Base-by-base conservation (phyloP, 2,329 filamentous ascomycete genomes). In the Epichloe aotearoae region DNA sequence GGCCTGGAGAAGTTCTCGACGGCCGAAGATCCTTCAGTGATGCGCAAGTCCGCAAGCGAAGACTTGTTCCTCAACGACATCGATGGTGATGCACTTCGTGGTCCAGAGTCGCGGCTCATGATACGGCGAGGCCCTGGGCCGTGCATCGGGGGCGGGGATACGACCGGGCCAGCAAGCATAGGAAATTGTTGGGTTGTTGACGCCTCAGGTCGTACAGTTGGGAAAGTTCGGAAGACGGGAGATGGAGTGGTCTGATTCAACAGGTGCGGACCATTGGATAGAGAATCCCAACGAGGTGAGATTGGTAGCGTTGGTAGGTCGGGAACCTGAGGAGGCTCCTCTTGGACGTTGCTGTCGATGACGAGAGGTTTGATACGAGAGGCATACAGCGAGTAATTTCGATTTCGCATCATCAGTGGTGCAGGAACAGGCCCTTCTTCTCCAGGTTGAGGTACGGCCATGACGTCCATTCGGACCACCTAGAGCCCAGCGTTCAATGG, bases 1-100 rank as follows among this genome's bases (percentile, higher is more conserved):
- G 77, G 77, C 39, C 77, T 71, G n/a, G 77, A 81, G 61, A 81
- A 81, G 62, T 81, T 81, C 58, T 74, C 73, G 44, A 77, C 67
- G 44, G 62, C 59, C n/a, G 53, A 20, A 56, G 66, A 64, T 49
- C 59, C 62, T 46, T 69, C 66, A 47, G 64, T 59, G 63, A 58
- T 55, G 42, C 70, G 62, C 52, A 66, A 55, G 50, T 69, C 65
- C 43, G 59, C 51, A 38, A 61, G 56, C 41, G 65, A 66, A 44
- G 63, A 61, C 51, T 66, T 64, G 36, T 61, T 55, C 43, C 53
- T 60, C 49, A 66, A 50, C 10, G 59, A 55, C 43, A 60, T 60
- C 51, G 57, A 61, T 46, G 66, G 63, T 47, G 61, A 62, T 50
- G 58, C 59, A 52, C 60, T 60, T 54, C 59, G 59, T 46, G 60